Evolutionary conservation across 1,284 basidiomycete genomes (phyloP), one percentile per base, ranked within the genome.

Genomic region (Schizophyllum commune): DNA sequence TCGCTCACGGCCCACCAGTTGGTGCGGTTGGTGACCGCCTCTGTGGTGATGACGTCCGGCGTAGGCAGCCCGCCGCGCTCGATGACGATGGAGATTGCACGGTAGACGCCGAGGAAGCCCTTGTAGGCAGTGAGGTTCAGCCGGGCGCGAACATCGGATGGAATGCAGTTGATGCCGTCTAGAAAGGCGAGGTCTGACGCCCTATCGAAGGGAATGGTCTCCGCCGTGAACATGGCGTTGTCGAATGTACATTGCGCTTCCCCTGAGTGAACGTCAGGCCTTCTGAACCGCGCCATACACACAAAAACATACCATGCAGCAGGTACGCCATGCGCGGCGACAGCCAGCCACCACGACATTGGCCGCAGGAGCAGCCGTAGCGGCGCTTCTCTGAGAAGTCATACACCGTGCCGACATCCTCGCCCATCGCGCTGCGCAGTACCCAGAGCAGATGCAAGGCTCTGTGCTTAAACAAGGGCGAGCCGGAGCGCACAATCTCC

Each of bases 301-400:
- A 4, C 21, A 6, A 9, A 9, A 9, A 17, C 52, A 53, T 21
- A 63, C 62, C 59, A 53, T 57, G 17, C 9, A 61, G 19, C 19
- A 52, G 57, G 3, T 56, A 58, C 52, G 60, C 17, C 6, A 39
- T 59, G 8, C 55, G 59, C 1, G 57, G 57, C 39, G 62, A 63
- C n/a, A 63, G 58, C 57, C 59, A 63, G 1, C 62, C 62, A 4
- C 22, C 59, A 17, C 20, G 34, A 20, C 62, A 63, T 34, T 54
- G 39, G n/a, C 20, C 54, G 27, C 62, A 63, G 20, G 54, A 58
- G 51, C 62, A 63, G 5, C 62, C 62, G 57, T 59, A 63, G 22
- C 58, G 60, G 52, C 60, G 55, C 57, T 60, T 52, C 19, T 27
- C 21, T 19, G 56, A 52, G 32, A 58, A 63, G 52, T 61, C 57